Conservation (phyloP, 2,329 filamentous ascomycete genomes). For the Microsporum canis region DNA sequence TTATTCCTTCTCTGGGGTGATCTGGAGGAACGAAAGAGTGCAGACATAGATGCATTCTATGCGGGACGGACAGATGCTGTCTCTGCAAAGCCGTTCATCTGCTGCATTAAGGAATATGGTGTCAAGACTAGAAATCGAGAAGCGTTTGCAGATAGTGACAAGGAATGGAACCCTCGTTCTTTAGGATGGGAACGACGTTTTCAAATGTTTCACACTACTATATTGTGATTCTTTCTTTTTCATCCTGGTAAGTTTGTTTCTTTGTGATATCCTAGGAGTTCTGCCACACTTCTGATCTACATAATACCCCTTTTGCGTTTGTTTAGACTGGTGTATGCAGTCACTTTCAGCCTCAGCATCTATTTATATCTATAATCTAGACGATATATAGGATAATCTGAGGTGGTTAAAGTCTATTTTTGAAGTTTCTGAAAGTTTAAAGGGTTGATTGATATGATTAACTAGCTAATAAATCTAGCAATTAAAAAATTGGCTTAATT, state of each 20-base stretch:
- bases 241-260: background rate
- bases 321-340: background rate
- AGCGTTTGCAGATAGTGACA: slow-evolving; percentile 22
- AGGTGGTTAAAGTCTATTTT: no score
- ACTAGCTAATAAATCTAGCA: background rate
- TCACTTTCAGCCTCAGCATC: background rate
- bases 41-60: slow-evolving; percentile 18
- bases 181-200: slow-evolving; percentile 52
- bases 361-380: background rate
- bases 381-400: no score
- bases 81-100: slow-evolving; percentile 52
- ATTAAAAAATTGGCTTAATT: background rate
- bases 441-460: background rate
- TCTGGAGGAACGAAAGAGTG: slow-evolving; percentile 57
- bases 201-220: slow-evolving; percentile 53
- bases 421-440: background rate
- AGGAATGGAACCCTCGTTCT: slow-evolving; percentile 20
- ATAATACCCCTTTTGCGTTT: background rate
- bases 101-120: slow-evolving; percentile 62
- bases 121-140: slow-evolving; percentile 26
- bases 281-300: background rate
- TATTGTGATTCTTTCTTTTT: slow-evolving; percentile 24
- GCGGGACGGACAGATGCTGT: slow-evolving; percentile 20
- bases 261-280: background rate
- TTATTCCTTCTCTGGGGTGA: slow-evolving; percentile 79